Conservation (phyloP, 495 filamentous ascomycete species). For the Lasiosphaeria miniovina region DNA sequence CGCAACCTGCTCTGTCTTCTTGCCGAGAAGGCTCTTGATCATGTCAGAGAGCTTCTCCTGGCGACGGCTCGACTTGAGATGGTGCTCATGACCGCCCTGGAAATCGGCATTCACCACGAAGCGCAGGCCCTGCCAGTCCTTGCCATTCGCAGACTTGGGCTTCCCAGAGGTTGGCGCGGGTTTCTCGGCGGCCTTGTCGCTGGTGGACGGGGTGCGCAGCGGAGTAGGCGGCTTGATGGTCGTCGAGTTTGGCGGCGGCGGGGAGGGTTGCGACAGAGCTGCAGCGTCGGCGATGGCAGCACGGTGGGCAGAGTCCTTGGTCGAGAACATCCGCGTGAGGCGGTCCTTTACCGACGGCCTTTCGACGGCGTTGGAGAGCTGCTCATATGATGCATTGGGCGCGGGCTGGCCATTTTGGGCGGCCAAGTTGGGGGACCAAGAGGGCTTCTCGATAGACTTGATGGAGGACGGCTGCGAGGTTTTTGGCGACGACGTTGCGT, state of each 20-base stretch:
- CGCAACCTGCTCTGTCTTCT: conserved; percentile 66
- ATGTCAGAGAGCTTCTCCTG: conserved; percentile 96
- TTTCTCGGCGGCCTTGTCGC: conserved; percentile 26
- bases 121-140: conserved; percentile 35
- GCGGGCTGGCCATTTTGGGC: conserved; percentile 36
- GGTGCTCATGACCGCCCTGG: conserved; percentile 73
- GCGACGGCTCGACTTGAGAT: conserved; percentile 79
- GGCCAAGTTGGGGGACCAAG: conserved; percentile 39
- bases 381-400: conserved; percentile 24
- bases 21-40: conserved; percentile 77
- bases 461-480: conserved; percentile 46
- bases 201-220: conserved; percentile 28
- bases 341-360: conserved; percentile 49
- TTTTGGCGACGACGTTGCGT: conserved; percentile 37
- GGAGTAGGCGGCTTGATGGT: conserved; percentile 19
- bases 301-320: conserved; percentile 36
- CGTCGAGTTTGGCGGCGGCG: conserved; percentile 12
- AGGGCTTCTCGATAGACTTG: conserved; percentile 39
- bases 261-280: conserved; percentile 6
- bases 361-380: conserved; percentile 37
- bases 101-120: conserved; percentile 40
- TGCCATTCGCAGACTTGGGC: conserved; percentile 25
- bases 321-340: conserved; percentile 50
- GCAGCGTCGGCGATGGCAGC: conserved; percentile 13
- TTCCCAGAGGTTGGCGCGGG: conserved; percentile 11